Evolutionary conservation across 371 early-diverging fungal species (phyloP).

Genomic region (Synchytrium microbalum): DNA sequence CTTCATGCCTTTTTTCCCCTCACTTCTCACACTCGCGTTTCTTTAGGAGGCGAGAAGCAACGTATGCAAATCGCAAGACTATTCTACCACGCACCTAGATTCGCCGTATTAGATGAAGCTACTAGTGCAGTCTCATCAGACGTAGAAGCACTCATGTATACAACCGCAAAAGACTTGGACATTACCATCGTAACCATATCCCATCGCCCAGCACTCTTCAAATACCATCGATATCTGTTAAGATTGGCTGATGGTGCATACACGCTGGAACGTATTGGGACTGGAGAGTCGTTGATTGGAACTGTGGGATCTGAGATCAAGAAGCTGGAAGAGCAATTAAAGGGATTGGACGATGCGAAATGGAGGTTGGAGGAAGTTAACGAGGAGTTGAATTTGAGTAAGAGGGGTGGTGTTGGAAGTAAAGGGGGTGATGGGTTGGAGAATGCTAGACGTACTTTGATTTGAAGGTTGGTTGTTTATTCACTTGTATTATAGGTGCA

Average conservation of each 20-base stretch:
- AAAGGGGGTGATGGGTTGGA: conserved; percentile 18
- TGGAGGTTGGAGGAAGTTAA: conserved; percentile 56
- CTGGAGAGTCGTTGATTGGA: conserved; percentile 14
- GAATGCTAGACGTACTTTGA: conserved; percentile 37
- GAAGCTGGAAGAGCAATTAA: conserved; percentile 59
- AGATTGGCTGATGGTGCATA: conserved; percentile 53
- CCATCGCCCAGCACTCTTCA: conserved; percentile 42
- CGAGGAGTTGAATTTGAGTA: conserved; percentile 26
- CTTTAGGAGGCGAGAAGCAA: conserved; percentile 24
- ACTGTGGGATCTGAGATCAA: conserved; percentile 29
- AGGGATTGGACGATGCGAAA: conserved; percentile 62
- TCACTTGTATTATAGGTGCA: too few relatives aligned
- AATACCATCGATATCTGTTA: conserved; percentile 43
- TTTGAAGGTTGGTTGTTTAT: too few relatives aligned
- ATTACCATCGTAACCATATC: conserved; percentile 50
- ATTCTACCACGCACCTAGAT: conserved; percentile 44
- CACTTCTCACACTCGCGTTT: not conserved
- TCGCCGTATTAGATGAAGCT: conserved; percentile 45
- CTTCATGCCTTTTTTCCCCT: conserved; percentile 2
- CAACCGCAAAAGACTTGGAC: conserved; percentile 29
- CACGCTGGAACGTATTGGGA: conserved; percentile 32
- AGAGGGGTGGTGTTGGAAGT: conserved; percentile 5
- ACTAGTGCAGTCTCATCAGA: conserved; percentile 26
- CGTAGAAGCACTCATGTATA: conserved; percentile 23
- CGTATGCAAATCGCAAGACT: conserved; percentile 34